Evolutionary conservation across 1,139 yeast genomes (phyloP), one percentile per base, ranked within the genome.

Genomic region (Scheffersomyces cryptocercus): DNA sequence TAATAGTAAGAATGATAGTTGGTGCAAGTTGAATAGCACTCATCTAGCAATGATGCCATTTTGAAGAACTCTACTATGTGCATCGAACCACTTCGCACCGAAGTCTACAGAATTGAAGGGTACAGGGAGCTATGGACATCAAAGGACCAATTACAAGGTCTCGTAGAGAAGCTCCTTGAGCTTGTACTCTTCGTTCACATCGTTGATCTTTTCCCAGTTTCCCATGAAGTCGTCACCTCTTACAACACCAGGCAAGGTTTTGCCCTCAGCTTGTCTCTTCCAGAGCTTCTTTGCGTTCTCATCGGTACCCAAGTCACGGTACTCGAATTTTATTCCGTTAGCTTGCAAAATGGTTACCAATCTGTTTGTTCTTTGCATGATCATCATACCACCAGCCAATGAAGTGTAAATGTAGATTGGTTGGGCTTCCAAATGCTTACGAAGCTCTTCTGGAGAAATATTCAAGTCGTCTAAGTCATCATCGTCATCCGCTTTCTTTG

Each of bases 201-300:
- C 96, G 45, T 87, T 93, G 52, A 84, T 75, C 54, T 81, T 88
- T 60, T 83, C 79, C 85, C 85, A 85, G 59, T 85, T 82, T 5
- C 96, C 97, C 52, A 91, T 85, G 49, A 84, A 80, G 54, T 89
- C 96, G 53, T 84, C 89, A n/a, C 95, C 97, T 57, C 97, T 78
- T 26, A 91, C 90, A 16, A 93, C 79, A n/a, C 95, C 98, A 2
- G 99, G 99, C 44, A 90, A 77, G 2, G 80, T 68, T 56, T 86
- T 82, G 5, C 96, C 96, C 37, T 75, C 74, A 13, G 89, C 77
- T 51, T 84, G 79, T 61, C 95, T 78, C 58, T 83, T 84, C 97
- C 98, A 91, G 29, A 88, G 77, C 54, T 84, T 80, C 61, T 88
- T 83, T 13, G 97, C 97, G 45, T 82, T 85, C 40, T 84, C 90